Percentiles rank a stretch among this genome's conserved stretches.
phyloP scores from a whole-genome alignment of 2,329 filamentous ascomycete species.

The Claviceps africana region DNA sequence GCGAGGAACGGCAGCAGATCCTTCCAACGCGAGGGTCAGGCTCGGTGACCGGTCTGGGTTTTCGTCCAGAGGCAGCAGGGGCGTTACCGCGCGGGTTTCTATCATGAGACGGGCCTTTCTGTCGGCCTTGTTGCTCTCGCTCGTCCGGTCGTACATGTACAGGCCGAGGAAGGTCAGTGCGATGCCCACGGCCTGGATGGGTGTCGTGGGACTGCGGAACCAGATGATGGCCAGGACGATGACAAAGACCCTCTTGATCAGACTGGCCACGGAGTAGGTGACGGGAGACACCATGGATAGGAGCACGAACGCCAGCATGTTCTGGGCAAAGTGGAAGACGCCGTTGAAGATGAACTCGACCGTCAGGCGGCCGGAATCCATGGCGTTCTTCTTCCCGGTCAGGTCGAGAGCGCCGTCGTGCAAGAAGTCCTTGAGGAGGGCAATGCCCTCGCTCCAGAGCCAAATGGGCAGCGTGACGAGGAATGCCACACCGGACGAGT shows the following conservation, averaged over 20 bases:
- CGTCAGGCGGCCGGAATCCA: constrained; percentile 57
- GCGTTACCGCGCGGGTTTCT: constrained; percentile 17
- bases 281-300: constrained; percentile 90
- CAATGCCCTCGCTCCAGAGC: constrained; percentile 80
- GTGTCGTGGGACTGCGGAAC: constrained; percentile 84
- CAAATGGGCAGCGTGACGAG: constrained; percentile 79
- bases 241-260: constrained; percentile 96
- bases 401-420: constrained; percentile 64
- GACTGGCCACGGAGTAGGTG: constrained; percentile 87
- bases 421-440: constrained; percentile 62
- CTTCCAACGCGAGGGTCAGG: not conserved
- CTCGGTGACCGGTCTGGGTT: constrained; percentile 12
- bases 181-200: constrained; percentile 72
- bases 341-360: constrained; percentile 97
- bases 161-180: constrained; percentile 78
- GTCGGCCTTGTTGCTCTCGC: constrained; percentile 76
- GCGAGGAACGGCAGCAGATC: constrained; percentile 17
- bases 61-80: constrained; percentile 53
- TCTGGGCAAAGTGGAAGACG: constrained; percentile 90
- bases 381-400: constrained; percentile 45
- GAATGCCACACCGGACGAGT: constrained; percentile 90
- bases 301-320: constrained; percentile 85
- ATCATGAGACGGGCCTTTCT: constrained; percentile 58
- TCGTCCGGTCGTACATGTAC: constrained; percentile 90
- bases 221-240: constrained; percentile 90